Conservation (phyloP, 306 rosid genomes). For the Cicer pinnatifidum region DNA sequence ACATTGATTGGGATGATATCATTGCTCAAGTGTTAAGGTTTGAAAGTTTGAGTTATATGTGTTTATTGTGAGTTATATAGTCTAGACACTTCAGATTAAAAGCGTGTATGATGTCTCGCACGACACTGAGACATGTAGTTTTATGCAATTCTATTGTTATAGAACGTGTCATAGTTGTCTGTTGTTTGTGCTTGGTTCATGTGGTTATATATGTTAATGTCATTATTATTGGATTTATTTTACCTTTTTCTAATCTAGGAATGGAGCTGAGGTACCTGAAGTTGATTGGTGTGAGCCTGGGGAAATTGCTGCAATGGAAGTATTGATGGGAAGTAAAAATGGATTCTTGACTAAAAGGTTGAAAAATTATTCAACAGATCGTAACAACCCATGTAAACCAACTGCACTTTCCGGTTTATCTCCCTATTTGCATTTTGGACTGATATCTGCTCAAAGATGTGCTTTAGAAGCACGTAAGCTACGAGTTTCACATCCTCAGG, state of each 20-base stretch:
- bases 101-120: not conserved
- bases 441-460: constrained; percentile 87
- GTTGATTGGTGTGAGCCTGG: constrained; percentile 89
- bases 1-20: constrained; percentile 70
- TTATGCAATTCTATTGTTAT: not conserved
- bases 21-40: constrained; percentile 76
- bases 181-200: not conserved
- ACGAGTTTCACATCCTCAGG: constrained; percentile 64
- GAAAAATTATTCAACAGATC: constrained; percentile 64
- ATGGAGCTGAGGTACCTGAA: constrained; percentile 92
- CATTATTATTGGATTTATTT: not conserved
- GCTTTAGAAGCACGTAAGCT: constrained; percentile 80
- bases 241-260: constrained; percentile 47
- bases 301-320: constrained; percentile 80
- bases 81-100: too few relatives aligned
- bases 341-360: constrained; percentile 92
- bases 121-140: not conserved
- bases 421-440: constrained; percentile 95
- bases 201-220: not conserved
- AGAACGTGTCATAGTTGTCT: not conserved
- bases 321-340: constrained; percentile 72
- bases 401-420: constrained; percentile 83
- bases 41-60: constrained; percentile 40
- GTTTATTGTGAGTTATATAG: not conserved
- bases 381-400: constrained; percentile 79